A percentile compares a stretch with the other conserved stretches of the same genome.
These are phyloP conservation scores for Rubia tinctorum DNA, from an alignment of 305 asterid genomes.

Conservation along the genomic window DNA sequence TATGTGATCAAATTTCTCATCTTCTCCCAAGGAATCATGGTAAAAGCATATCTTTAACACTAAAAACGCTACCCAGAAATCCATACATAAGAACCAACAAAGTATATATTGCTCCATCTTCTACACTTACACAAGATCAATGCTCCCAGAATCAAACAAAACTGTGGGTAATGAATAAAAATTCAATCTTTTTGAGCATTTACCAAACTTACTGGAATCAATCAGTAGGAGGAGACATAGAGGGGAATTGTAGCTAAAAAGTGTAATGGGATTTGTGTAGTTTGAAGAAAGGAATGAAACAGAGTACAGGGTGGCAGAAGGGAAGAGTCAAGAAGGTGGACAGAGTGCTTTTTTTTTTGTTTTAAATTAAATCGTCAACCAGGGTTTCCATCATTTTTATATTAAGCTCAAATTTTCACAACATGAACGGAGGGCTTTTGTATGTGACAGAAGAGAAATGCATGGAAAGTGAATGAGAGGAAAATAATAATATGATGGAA, in stretches of 20 bases:
- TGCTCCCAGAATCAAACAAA: background rate
- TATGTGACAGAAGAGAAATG: conserved; percentile 17
- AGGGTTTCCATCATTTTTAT: no score
- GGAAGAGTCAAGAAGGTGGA: conserved; percentile 11
- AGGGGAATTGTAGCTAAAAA: background rate
- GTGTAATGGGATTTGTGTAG: conserved; percentile 1
- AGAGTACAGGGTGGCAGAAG: conserved; percentile 2
- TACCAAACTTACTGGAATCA: conserved; percentile 1
- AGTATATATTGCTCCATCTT: background rate
- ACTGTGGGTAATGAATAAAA: background rate
- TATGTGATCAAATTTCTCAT: background rate
- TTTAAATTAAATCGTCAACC: no score
- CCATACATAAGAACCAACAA: background rate
- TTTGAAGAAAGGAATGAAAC: background rate
- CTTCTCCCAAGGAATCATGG: background rate
- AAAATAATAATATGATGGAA: conserved; percentile 31
- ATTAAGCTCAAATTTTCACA: no score
- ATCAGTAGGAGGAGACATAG: background rate
- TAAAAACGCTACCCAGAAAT: background rate
- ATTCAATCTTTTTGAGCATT: conserved; percentile 9
- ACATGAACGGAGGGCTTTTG: no score
- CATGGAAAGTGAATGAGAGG: conserved; percentile 26
- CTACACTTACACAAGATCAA: conserved; percentile 2
- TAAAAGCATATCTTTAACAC: background rate
- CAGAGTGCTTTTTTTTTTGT: no score